Percentiles rank a stretch among this genome's conserved stretches.
Conservation (phyloP, 2,329 filamentous ascomycete species). For the Epichloe hybrida region DNA sequence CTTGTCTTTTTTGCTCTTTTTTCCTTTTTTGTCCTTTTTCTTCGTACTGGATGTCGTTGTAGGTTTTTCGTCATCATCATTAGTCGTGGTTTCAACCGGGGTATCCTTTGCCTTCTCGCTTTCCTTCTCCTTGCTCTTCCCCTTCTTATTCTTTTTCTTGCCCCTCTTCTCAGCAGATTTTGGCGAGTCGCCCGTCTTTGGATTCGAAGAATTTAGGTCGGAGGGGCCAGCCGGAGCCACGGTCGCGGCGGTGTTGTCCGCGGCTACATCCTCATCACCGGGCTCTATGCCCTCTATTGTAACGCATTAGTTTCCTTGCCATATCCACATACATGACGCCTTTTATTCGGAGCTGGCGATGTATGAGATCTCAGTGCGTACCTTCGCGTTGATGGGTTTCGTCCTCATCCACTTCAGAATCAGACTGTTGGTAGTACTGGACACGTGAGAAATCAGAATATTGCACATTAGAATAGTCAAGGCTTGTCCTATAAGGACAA, state of each 20-base stretch:
- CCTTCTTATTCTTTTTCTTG: conserved; percentile 11
- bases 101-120: conserved; percentile 3
- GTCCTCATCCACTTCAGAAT: conserved; percentile 27
- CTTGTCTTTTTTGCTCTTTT: conserved; percentile 13
- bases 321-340: neutral
- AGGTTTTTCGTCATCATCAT: conserved; percentile 7
- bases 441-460: conserved; percentile 30
- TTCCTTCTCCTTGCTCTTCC: conserved; percentile 9
- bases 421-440: conserved; percentile 24
- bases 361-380: conserved; percentile 3
- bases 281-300: neutral
- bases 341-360: neutral
- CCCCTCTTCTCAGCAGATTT: neutral
- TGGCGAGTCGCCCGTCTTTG: conserved; percentile 6
- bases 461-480: conserved; percentile 26
- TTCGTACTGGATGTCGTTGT: conserved; percentile 6
- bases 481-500: conserved; percentile 26
- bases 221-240: neutral
- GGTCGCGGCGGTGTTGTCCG: neutral
- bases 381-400: conserved; percentile 6
- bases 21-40: conserved; percentile 12
- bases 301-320: neutral
- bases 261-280: neutral
- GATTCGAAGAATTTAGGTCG: neutral
- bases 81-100: conserved; percentile 7